Percentiles rank a stretch among this genome's conserved stretches.
These are phyloP conservation scores for Ensete glaucum DNA, from an alignment of 176 grass and related monocot species.

Conservation along the genomic window DNA sequence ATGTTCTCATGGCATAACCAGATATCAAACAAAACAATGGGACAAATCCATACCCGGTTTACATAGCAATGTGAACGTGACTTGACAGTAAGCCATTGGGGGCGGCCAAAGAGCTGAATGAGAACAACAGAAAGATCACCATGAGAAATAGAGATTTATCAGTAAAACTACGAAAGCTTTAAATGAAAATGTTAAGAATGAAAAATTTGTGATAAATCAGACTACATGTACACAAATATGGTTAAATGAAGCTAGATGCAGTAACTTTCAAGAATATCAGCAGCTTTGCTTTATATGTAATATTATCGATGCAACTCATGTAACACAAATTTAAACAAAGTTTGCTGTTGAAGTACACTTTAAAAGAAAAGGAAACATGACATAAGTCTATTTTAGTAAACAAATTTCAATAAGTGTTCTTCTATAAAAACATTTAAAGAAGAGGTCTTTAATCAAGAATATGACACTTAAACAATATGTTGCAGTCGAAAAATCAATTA, in stretches of 20 bases:
- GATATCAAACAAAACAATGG: background rate
- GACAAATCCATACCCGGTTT: conserved; percentile 38
- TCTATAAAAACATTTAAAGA: background rate
- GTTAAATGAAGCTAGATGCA: too few species aligned
- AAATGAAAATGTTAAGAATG: background rate
- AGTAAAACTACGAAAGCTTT: background rate
- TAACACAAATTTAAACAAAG: background rate
- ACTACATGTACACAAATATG: too few species aligned
- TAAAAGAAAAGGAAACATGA: too few species aligned
- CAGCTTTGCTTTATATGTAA: background rate
- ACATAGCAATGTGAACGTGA: conserved; percentile 63
- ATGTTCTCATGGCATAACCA: background rate
- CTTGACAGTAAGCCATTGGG: conserved; percentile 87
- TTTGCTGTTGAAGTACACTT: background rate
- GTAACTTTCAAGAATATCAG: too few species aligned
- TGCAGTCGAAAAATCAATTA: background rate
- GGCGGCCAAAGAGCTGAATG: conserved; percentile 70
- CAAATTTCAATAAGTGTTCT: background rate
- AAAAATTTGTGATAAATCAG: too few species aligned
- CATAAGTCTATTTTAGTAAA: too few species aligned
- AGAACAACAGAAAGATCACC: background rate
- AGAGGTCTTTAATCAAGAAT: background rate
- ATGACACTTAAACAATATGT: background rate
- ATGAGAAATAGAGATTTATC: background rate
- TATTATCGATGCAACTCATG: background rate